Evolutionary conservation across 2,329 filamentous ascomycete species (phyloP), one percentile per base, ranked within the genome.

Genomic region (Rhynchosporium graminicola): DNA sequence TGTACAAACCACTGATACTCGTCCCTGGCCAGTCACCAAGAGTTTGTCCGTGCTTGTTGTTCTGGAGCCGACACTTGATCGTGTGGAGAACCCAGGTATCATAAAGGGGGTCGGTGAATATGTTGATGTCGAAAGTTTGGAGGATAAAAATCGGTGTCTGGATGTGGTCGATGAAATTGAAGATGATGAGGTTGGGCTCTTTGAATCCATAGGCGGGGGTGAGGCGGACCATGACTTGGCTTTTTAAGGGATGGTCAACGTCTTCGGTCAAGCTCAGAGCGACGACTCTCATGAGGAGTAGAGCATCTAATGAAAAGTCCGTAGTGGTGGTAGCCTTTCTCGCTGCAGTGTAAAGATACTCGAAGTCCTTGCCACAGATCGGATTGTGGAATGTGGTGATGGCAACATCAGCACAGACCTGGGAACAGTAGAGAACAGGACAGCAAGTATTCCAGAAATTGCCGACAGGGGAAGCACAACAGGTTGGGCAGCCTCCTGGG

Each of bases 41-140:
- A 1, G 60, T 63, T 29, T 69, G 69, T 0, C 72, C 73, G 3
- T 73, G 71, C 57, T 73, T 74, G 59, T 75, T 75, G 59, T 75
- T 75, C 38, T 74, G 72, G 7, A 74, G 47, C 0, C 72, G 69
- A 48, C 69, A 72, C 65, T 71, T 70, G 5, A 74, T 71, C 2
- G 71, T 71, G 38, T 75, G 74, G 13, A 75, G 57, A 28, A 72
- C 67, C 65, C 70, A 72, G 3, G 71, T 72, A 46, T 73, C 71
- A 52, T 74, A 74, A 28, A 68, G 50, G 1, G 61, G 52, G 36
- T 71, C 67, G 13, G 69, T 63, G 59, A 71, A 73, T 9, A 73
- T 63, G 36, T 75, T 68, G 58, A 75, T 60, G 28, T 65, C 69
- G 38, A 75, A 66, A 7, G 70, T 69, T 20, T 67, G 57, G 6